Conservation (phyloP, 345 rosid genomes). For the Raphanus raphanistrum region DNA sequence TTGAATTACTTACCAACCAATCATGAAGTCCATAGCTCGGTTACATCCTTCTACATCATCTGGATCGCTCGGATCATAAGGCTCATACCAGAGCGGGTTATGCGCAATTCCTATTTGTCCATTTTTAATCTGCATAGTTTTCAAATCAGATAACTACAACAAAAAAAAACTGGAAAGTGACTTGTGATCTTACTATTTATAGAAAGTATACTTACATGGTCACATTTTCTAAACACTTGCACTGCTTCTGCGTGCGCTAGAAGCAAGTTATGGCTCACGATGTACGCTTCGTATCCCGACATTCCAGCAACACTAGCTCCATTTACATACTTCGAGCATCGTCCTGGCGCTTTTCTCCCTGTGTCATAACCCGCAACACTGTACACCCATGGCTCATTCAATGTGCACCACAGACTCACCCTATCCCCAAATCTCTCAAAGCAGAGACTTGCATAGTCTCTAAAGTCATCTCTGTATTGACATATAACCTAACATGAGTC, state of each 20-base stretch:
- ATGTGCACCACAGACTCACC: constrained; percentile 55
- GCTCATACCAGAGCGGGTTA: constrained; percentile 41
- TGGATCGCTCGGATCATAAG: constrained; percentile 30
- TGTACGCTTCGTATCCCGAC: constrained; percentile 42
- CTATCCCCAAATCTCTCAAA: constrained; percentile 53
- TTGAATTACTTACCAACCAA: constrained; percentile 40
- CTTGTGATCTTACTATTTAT: neutral
- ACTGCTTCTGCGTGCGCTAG: constrained; percentile 41
- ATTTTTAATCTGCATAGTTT: constrained; percentile 24
- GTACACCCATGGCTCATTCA: constrained; percentile 50
- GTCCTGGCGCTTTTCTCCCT: constrained; percentile 43
- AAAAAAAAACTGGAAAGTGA: neutral
- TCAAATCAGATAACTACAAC: constrained; percentile 1
- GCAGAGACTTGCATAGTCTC: constrained; percentile 45
- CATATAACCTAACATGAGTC: constrained; percentile 1
- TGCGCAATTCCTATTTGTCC: constrained; percentile 42
- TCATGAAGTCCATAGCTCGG: constrained; percentile 43
- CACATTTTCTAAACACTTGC: constrained; percentile 38
- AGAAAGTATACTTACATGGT: constrained; percentile 28
- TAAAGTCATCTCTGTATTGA: constrained; percentile 45
- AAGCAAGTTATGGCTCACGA: constrained; percentile 42
- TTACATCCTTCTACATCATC: constrained; percentile 36
- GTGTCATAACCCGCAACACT: constrained; percentile 41
- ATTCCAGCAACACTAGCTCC: constrained; percentile 38
- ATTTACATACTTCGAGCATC: constrained; percentile 38